Evolutionary conservation across 192 early-diverging fungal species (phyloP).

Genomic region (Globomyces pollinis-pini): DNA sequence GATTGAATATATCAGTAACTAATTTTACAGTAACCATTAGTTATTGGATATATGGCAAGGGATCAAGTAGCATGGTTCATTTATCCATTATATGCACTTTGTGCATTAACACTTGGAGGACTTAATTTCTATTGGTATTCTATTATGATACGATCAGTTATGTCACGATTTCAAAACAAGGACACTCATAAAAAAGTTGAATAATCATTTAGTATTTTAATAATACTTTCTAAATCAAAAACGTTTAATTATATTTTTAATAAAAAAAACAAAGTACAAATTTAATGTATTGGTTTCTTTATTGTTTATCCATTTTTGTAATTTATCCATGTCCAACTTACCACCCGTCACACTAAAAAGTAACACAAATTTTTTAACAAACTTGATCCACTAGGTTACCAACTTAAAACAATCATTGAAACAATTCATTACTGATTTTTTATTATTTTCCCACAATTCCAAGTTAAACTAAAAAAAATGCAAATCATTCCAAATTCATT

Average conservation of each 20-base stretch:
- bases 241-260: too few species aligned
- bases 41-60: neutral
- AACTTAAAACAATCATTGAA: too few species aligned
- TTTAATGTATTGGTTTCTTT: neutral
- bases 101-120: neutral
- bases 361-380: too few species aligned
- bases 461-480: too few species aligned
- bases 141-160: slow-evolving; percentile 7
- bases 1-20: slow-evolving; percentile 39
- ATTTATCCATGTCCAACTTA: too few species aligned
- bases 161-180: slow-evolving; percentile 10
- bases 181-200: neutral
- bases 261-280: neutral
- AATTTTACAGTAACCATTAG: slow-evolving; percentile 14
- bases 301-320: too few species aligned
- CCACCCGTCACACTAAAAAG: too few species aligned
- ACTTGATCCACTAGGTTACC: too few species aligned
- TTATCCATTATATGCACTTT: neutral
- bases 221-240: too few species aligned
- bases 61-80: neutral
- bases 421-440: too few species aligned
- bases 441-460: too few species aligned
- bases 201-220: too few species aligned
- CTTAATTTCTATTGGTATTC: slow-evolving; percentile 11
- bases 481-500: slow-evolving; percentile 2